A percentile compares a stretch with the other conserved stretches of the same genome.
These are phyloP conservation scores for Helicostylum pulchrum DNA, from an alignment of 192 early-diverging fungal genomes.

Conservation along the genomic window DNA sequence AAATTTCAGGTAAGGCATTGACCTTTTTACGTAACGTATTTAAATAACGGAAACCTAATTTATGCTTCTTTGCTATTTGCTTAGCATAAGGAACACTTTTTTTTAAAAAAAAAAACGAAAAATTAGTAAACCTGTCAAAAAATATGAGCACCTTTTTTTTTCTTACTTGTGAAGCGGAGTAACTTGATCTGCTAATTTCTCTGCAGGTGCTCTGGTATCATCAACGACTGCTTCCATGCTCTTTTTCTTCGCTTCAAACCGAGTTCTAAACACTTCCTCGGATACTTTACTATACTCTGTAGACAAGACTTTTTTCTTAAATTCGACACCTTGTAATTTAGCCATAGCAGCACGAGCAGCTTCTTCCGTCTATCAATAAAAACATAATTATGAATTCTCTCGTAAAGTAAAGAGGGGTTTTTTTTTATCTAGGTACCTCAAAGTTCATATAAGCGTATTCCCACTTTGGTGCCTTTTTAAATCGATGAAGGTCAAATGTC, in stretches of 20 bases:
- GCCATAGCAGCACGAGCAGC: constrained; percentile 7
- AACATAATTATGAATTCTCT: not conserved
- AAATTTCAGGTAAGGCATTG: constrained; percentile 6
- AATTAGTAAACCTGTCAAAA: not conserved
- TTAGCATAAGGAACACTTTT: constrained; percentile 46
- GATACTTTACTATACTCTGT: constrained; percentile 17
- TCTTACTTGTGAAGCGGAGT: constrained; percentile 63
- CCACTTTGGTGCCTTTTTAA: constrained; percentile 23
- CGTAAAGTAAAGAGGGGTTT: not conserved
- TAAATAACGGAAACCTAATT: constrained; percentile 9
- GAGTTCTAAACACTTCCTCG: constrained; percentile 5
- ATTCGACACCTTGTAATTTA: constrained; percentile 15
- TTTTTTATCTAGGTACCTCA: constrained; percentile 2
- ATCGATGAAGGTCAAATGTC: not conserved
- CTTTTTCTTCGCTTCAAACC: constrained; percentile 14
- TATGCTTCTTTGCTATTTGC: constrained; percentile 53
- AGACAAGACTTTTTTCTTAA: constrained; percentile 14
- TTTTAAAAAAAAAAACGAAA: not conserved
- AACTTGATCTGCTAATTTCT: constrained; percentile 67
- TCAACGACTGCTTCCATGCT: not conserved
- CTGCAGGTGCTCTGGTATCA: constrained; percentile 49
- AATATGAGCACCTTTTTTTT: not conserved
- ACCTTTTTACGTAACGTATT: constrained; percentile 20
- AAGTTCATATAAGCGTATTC: constrained; percentile 22
- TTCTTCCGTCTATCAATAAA: constrained; percentile 16